phyloP scores from a whole-genome alignment of 2,329 filamentous ascomycete genomes.

The Pseudodiploospora longispora region DNA sequence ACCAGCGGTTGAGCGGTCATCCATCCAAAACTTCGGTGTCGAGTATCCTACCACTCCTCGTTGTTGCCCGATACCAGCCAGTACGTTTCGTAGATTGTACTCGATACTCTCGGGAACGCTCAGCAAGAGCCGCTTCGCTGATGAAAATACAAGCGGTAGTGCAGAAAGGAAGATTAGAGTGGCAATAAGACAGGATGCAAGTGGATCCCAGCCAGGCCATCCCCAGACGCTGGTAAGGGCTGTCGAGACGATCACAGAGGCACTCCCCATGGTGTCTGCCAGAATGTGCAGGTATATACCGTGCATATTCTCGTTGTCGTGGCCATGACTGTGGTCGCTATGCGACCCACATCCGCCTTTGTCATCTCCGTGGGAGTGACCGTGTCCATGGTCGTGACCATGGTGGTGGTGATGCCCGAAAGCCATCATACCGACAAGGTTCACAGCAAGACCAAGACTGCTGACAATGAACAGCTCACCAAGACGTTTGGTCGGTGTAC shows the following conservation, averaged over 20 bases:
- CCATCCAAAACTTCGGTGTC: constrained; percentile 87
- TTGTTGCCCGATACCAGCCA: constrained; percentile 75
- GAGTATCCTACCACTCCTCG: constrained; percentile 80
- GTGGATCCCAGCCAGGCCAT: constrained; percentile 90
- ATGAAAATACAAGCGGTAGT: constrained; percentile 76
- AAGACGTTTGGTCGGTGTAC: constrained; percentile 73
- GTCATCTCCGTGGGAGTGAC: constrained; percentile 28
- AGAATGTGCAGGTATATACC: constrained; percentile 95
- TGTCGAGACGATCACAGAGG: constrained; percentile 89
- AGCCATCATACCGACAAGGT: constrained; percentile 82
- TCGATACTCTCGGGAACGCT: constrained; percentile 79
- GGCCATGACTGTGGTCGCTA: constrained; percentile 30
- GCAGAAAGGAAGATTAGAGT: constrained; percentile 89
- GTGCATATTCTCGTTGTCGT: constrained; percentile 95
- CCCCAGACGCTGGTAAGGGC: constrained; percentile 77
- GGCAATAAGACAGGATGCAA: constrained; percentile 90
- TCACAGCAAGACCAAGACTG: constrained; percentile 76
- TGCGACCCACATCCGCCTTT: constrained; percentile 28
- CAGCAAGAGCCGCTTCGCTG: constrained; percentile 73
- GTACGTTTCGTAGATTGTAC: constrained; percentile 76
- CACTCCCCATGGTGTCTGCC: constrained; percentile 88
- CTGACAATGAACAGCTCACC: constrained; percentile 86
- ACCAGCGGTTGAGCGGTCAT: constrained; percentile 50
- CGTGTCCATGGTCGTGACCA: constrained; percentile 30
- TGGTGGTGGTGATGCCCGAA: constrained; percentile 61